phyloP scores from a whole-genome alignment of 352 stramenopile species.

The Phytophthora sp. region DNA sequence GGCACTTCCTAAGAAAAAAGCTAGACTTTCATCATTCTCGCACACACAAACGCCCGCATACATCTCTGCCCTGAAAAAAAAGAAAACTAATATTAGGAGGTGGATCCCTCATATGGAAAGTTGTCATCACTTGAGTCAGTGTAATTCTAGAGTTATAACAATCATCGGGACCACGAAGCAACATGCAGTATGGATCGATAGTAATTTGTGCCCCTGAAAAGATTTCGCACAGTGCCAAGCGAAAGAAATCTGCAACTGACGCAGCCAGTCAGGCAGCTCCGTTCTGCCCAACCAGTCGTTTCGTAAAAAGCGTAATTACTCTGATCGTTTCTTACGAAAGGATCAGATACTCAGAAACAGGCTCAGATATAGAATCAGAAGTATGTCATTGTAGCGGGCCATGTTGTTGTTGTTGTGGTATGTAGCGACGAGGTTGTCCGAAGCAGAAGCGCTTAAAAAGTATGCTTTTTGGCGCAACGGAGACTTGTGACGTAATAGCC shows the following conservation, averaged over 20 bases:
- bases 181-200: too few species aligned
- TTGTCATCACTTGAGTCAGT: slow-evolving; percentile 68
- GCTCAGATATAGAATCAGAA: slow-evolving; percentile 6
- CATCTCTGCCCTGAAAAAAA: neutral
- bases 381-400: neutral
- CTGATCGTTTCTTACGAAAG: slow-evolving; percentile 6
- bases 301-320: slow-evolving; percentile 36
- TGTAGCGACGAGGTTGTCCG: neutral
- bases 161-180: slow-evolving; percentile 35
- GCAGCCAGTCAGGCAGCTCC: neutral
- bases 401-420: neutral
- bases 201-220: too few species aligned
- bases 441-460: neutral
- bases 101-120: slow-evolving; percentile 60
- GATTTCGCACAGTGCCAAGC: neutral
- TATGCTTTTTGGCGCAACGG: neutral
- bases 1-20: slow-evolving; percentile 76
- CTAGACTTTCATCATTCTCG: slow-evolving; percentile 71
- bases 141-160: slow-evolving; percentile 76
- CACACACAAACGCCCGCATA: slow-evolving; percentile 15
- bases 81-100: slow-evolving; percentile 2
- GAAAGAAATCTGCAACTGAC: slow-evolving; percentile 20
- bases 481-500: slow-evolving; percentile 13
- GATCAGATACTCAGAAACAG: neutral
- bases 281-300: slow-evolving; percentile 28